A percentile compares a stretch with the other conserved stretches of the same genome.
Evolutionary conservation across 2,329 filamentous ascomycete genomes (phyloP).

Genomic region (Teratosphaeria gauchensis): DNA sequence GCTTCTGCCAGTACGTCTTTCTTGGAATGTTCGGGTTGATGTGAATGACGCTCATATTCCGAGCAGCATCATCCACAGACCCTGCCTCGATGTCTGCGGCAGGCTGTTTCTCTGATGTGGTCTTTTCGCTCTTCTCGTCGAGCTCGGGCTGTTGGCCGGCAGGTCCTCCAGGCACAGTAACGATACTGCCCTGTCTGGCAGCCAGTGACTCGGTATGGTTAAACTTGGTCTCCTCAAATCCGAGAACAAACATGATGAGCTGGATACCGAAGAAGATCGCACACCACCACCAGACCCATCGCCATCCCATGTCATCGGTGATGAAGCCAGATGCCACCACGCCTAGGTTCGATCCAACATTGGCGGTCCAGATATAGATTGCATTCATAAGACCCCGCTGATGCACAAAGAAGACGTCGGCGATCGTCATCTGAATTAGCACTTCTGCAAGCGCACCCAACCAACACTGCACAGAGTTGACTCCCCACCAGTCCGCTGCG

Average conservation of each 20-base stretch:
- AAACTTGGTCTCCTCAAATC: conserved; percentile 34
- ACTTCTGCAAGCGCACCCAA: conserved; percentile 42
- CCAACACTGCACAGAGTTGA: conserved; percentile 36
- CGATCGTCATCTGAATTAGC: conserved; percentile 43
- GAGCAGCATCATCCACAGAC: conserved; percentile 1
- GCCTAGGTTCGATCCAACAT: conserved; percentile 28
- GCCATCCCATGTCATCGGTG: conserved; percentile 37
- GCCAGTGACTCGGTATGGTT: conserved; percentile 9
- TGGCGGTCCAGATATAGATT: conserved; percentile 34
- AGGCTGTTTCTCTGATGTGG: neutral
- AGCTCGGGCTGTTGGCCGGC: neutral
- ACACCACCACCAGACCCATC: conserved; percentile 39
- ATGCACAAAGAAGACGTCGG: conserved; percentile 38
- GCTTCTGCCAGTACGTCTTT: conserved; percentile 36
- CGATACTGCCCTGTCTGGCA: conserved; percentile 14
- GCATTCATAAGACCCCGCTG: conserved; percentile 39
- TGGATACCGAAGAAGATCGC: conserved; percentile 30
- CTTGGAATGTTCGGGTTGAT: conserved; percentile 25
- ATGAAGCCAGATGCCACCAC: conserved; percentile 34
- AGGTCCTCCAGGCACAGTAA: conserved; percentile 4
- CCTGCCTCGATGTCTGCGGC: conserved; percentile 5
- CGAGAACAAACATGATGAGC: conserved; percentile 33
- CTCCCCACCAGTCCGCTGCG: conserved; percentile 34
- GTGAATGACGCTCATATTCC: conserved; percentile 14
- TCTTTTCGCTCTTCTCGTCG: conserved; percentile 1